phyloP scores from a whole-genome alignment of 371 early-diverging fungal genomes.

The Homolaphlyctis polyrhiza region DNA sequence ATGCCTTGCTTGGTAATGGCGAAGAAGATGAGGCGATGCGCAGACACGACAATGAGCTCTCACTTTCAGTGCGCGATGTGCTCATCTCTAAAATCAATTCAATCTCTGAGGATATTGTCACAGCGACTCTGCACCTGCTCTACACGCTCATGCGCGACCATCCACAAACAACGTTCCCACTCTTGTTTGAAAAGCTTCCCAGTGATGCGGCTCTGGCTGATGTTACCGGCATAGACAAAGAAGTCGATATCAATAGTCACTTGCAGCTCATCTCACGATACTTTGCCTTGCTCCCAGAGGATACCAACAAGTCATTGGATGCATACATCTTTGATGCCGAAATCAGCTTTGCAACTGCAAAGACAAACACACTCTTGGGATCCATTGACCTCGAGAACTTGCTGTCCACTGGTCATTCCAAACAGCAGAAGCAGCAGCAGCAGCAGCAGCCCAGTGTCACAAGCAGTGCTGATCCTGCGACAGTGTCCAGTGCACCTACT shows the following conservation, averaged over 20 bases:
- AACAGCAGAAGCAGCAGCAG: too few relatives aligned
- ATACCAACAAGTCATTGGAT: slow-evolving; percentile 28
- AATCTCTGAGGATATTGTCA: slow-evolving; percentile 55
- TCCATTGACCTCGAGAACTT: too few relatives aligned
- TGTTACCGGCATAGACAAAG: too few relatives aligned
- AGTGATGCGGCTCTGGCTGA: slow-evolving; percentile 15
- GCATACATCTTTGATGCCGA: slow-evolving; percentile 76
- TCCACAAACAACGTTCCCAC: slow-evolving; percentile 60
- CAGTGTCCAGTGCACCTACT: too few relatives aligned
- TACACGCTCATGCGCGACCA: slow-evolving; percentile 70
- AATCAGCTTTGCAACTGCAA: slow-evolving; percentile 1
- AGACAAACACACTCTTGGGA: too few relatives aligned
- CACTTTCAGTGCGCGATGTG: slow-evolving; percentile 35
- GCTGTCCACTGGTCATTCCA: too few relatives aligned
- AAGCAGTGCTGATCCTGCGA: too few relatives aligned
- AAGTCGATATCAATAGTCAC: slow-evolving; percentile 53
- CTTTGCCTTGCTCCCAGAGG: slow-evolving; percentile 59
- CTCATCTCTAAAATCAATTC: slow-evolving; percentile 42
- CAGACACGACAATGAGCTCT: slow-evolving; percentile 8
- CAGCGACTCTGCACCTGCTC: slow-evolving; percentile 76
- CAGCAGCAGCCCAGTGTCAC: not conserved
- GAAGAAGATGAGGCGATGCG: slow-evolving; percentile 3
- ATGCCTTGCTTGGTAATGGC: slow-evolving; percentile 60
- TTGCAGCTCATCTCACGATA: slow-evolving; percentile 63
- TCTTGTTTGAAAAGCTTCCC: slow-evolving; percentile 55